Evolutionary conservation across 2,329 filamentous ascomycete genomes (phyloP).

Genomic region (Apiospora malaysiana): DNA sequence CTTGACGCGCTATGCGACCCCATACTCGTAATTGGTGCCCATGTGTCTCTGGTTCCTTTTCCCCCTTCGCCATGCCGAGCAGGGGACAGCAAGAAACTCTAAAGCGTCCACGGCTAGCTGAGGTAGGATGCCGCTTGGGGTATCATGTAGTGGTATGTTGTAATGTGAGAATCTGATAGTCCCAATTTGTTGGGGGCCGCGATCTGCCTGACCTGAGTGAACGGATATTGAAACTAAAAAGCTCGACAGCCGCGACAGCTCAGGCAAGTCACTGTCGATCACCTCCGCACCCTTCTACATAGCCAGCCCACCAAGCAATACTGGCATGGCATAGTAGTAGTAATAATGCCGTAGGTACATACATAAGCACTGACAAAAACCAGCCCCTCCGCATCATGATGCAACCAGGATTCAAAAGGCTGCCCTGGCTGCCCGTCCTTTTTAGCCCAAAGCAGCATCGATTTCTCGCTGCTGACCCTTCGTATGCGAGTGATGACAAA

Average conservation of each 20-base stretch:
- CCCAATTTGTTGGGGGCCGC: constrained; percentile 10
- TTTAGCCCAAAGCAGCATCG: constrained; percentile 9
- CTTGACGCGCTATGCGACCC: constrained; percentile 19
- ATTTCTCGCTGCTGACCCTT: not conserved
- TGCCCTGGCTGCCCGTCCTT: not conserved
- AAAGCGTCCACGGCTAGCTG: not conserved
- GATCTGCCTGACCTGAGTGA: constrained; percentile 15
- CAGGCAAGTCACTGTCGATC: constrained; percentile 17
- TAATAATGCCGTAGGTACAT: too few relatives aligned
- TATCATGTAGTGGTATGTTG: constrained; percentile 1
- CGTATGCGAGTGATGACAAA: constrained; percentile 14
- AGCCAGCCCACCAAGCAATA: not conserved
- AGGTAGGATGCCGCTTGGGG: constrained; percentile 4
- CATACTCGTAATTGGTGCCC: constrained; percentile 14
- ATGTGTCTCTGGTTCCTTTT: not conserved
- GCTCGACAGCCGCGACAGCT: constrained; percentile 18
- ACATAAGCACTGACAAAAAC: constrained; percentile 12
- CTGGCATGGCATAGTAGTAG: not conserved
- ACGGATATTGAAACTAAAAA: constrained; percentile 19
- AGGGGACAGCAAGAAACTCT: constrained; percentile 11
- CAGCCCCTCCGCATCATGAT: constrained; percentile 16
- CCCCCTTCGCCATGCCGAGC: not conserved
- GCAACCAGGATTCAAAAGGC: not conserved
- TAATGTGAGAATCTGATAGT: constrained; percentile 14
- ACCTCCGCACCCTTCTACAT: not conserved